A percentile compares a stretch with the other conserved stretches of the same genome.
phyloP scores from a whole-genome alignment of 176 grass and related monocot species.

The Phoenix dactylifera region DNA sequence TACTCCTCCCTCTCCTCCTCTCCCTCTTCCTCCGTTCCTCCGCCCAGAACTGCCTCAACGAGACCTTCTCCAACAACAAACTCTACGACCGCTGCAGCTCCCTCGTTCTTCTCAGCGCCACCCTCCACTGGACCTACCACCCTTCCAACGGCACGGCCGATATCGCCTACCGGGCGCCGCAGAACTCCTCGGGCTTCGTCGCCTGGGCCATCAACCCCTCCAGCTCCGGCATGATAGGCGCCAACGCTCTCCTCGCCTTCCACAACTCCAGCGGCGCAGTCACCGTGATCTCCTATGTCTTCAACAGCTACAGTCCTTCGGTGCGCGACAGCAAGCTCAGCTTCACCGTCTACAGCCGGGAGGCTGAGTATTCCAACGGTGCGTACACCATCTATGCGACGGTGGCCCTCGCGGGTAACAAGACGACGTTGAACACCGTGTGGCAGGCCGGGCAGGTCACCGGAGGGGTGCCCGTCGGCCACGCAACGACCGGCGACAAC shows the following conservation, averaged over 20 bases:
- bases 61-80: constrained; percentile 16
- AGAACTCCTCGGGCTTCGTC: constrained; percentile 6
- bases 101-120: constrained; percentile 22
- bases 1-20: background rate
- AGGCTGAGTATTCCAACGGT: constrained; percentile 21
- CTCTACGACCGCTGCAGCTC: constrained; percentile 25
- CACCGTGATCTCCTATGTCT: constrained; percentile 6
- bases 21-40: background rate
- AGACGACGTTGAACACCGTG: constrained; percentile 30
- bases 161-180: constrained; percentile 37
- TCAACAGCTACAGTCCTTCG: background rate
- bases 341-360: constrained; percentile 15
- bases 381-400: constrained; percentile 37
- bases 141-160: constrained; percentile 35
- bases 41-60: background rate
- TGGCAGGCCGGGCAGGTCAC: constrained; percentile 30
- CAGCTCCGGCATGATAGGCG: constrained; percentile 12
- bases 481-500: constrained; percentile 7
- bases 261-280: constrained; percentile 3
- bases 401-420: constrained; percentile 26
- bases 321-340: constrained; percentile 20
- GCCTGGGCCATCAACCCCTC: constrained; percentile 34
- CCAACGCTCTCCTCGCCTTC: constrained; percentile 29
- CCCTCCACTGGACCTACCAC: constrained; percentile 46
- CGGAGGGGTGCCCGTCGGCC: constrained; percentile 2